Conservation (phyloP, 345 rosid genomes). For the Corymbia maculata region DNA sequence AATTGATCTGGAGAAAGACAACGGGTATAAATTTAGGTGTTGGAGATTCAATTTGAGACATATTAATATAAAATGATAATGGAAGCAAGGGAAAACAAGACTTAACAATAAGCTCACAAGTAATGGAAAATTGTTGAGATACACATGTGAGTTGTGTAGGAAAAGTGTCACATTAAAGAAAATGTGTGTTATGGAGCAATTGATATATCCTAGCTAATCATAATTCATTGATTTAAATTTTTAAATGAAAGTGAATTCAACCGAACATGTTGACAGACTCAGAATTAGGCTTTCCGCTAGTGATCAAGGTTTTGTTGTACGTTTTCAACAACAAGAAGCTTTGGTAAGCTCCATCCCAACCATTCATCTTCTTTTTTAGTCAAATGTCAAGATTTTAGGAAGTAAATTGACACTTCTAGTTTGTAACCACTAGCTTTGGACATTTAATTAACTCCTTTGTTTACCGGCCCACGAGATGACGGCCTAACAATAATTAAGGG, state of each 20-base stretch:
- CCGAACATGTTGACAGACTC: background rate
- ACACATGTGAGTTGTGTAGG: background rate
- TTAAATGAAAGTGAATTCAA: too few relatives aligned
- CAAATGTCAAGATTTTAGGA: background rate
- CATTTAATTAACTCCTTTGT: too few relatives aligned
- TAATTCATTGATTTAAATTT: background rate
- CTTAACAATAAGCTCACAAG: background rate
- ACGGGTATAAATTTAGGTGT: background rate
- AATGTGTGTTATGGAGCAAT: background rate
- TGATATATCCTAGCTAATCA: too few relatives aligned
- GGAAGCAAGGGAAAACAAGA: background rate
- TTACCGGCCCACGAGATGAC: too few relatives aligned
- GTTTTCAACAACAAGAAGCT: background rate
- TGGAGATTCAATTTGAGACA: background rate
- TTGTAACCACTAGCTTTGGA: too few relatives aligned
- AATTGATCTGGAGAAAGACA: too few relatives aligned
- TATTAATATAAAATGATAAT: too few relatives aligned
- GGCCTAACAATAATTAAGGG: too few relatives aligned
- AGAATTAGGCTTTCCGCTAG: too few relatives aligned
- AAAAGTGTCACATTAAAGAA: background rate
- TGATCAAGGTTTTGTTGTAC: too few relatives aligned
- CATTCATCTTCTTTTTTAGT: background rate
- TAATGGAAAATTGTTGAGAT: background rate
- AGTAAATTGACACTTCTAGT: background rate
- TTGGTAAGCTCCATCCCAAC: background rate